A percentile compares a stretch with the other conserved stretches of the same genome.
Conservation (phyloP, 2,329 filamentous ascomycete genomes). For the Fusarium albidum region DNA sequence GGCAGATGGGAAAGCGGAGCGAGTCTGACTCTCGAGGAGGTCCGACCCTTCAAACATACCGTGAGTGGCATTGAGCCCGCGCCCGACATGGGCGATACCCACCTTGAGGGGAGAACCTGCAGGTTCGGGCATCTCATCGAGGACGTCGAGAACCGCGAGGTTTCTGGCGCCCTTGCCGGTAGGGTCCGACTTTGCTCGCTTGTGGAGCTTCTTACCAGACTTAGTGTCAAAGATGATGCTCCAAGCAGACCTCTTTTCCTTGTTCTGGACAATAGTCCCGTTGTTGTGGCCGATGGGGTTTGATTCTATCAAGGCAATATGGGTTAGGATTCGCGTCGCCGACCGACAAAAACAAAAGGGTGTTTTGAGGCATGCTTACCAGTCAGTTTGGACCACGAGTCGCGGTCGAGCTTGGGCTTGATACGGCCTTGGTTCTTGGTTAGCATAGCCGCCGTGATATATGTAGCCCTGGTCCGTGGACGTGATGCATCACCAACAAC, state of each 20-base stretch:
- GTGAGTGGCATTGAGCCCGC: background rate
- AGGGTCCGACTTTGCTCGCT: constrained; percentile 20
- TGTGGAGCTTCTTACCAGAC: constrained; percentile 26
- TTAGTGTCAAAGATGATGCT: constrained; percentile 17
- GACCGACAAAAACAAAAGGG: background rate
- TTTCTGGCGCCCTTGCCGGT: background rate
- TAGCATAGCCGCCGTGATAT: background rate
- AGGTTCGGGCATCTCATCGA: constrained; percentile 8
- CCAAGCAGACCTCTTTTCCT: constrained; percentile 6
- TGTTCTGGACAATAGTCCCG: background rate
- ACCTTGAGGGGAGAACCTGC: background rate
- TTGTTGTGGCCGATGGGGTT: background rate
- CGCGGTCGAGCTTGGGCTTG: background rate
- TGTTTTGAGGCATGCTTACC: constrained; percentile 12
- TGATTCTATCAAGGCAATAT: background rate
- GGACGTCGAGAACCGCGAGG: constrained; percentile 9
- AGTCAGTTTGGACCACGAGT: background rate
- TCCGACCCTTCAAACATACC: background rate
- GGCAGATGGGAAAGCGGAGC: too few relatives aligned
- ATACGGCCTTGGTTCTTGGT: constrained; percentile 7
- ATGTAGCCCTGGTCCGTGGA: background rate
- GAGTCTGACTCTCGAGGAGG: background rate
- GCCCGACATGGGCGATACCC: background rate
- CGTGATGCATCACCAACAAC: too few relatives aligned
- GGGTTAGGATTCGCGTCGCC: constrained; percentile 3